Base-by-base conservation (phyloP, 2,329 filamentous ascomycete genomes). In the Ceratocystis eucalypticola region DNA sequence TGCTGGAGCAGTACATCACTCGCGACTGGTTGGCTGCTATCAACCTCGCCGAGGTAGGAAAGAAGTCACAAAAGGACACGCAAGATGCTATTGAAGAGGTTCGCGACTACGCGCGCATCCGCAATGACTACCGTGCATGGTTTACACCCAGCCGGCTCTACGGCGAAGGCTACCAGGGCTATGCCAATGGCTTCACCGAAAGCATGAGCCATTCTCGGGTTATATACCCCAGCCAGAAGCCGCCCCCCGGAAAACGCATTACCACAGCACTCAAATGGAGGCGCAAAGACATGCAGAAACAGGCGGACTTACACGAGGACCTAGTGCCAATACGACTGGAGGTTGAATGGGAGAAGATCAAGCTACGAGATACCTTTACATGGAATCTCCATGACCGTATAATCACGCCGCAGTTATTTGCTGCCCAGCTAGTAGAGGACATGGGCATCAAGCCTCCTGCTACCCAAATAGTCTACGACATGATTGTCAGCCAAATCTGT, bases 371-470 rank as follows among this genome's bases (percentile, higher is more conserved):
- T 75, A 97, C 94, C 0, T 96, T 99, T 71, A 97, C 94, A 2
- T 99, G 93, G 92, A 99, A 99, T 75, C 81, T 97, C 45, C 90
- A 96, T 77, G 94, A 99, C 74, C 87, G 92, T 67, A 82, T 94
- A 12, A 84, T 95, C 2, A 82, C 84, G 25, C 84, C 87, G 22
- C 88, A 96, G 67, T 76, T 94, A 10, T 97, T 97, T 74, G 89
- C 92, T 0, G 85, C 90, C 67, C 91, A 94, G 74, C 80, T 99
- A 22, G 84, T 97, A 5, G 94, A 99, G 75, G 94, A 99, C 73
- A 84, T 99, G 72, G 89, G 91, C 2, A 77, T 89, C 33, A 88
- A 92, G 71, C 82, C 87, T 45, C 87, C 90, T 62, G 82, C 87
- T 10, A 80, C 83, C 5, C 82, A 86, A 73, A 82, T 84, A 69